Percentiles rank a stretch among this genome's conserved stretches.
Evolutionary conservation across 768 basidiomycete species (phyloP).

Genomic region (Peribolospora baueri): DNA sequence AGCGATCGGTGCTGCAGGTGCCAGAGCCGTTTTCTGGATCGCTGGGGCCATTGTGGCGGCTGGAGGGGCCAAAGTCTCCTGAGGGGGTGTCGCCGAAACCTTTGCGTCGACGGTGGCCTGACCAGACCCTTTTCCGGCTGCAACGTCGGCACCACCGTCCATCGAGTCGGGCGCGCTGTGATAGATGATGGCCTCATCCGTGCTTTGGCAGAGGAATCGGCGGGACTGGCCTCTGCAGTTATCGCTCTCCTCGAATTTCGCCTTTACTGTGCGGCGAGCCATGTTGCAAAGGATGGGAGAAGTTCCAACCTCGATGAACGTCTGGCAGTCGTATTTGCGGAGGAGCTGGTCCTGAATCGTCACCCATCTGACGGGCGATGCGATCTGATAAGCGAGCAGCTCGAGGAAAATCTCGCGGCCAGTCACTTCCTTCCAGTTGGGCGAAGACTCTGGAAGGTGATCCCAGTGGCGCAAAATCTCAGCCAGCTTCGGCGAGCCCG

Average conservation of each 20-base stretch:
- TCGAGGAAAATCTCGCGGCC: conserved; percentile 93
- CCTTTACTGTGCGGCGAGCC: conserved; percentile 64
- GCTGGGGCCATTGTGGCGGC: conserved; percentile 19
- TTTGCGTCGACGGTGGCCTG: conserved; percentile 14
- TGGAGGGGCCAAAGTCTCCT: conserved; percentile 12
- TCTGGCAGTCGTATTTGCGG: conserved; percentile 59
- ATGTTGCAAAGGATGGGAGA: conserved; percentile 89
- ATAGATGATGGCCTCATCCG: conserved; percentile 89
- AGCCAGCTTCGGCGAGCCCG: conserved; percentile 77
- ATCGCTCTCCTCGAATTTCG: conserved; percentile 73
- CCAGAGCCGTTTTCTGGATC: conserved; percentile 22
- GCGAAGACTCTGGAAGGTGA: conserved; percentile 56
- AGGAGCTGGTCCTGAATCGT: conserved; percentile 94
- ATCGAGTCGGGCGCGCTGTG: conserved; percentile 83
- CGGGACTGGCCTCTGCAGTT: conserved; percentile 58
- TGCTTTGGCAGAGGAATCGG: conserved; percentile 70
- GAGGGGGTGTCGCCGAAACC: too few species aligned
- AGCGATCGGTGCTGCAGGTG: conserved; percentile 48
- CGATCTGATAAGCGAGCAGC: conserved; percentile 89
- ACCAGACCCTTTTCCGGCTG: conserved; percentile 20
- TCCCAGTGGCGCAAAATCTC: conserved; percentile 86
- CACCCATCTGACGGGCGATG: conserved; percentile 96
- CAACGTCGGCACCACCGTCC: conserved; percentile 24
- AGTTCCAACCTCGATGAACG: conserved; percentile 84
- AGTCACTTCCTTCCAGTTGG: conserved; percentile 66